These are phyloP conservation scores for Salix viminalis DNA, from an alignment of 345 rosid species.

Conservation along the genomic window DNA sequence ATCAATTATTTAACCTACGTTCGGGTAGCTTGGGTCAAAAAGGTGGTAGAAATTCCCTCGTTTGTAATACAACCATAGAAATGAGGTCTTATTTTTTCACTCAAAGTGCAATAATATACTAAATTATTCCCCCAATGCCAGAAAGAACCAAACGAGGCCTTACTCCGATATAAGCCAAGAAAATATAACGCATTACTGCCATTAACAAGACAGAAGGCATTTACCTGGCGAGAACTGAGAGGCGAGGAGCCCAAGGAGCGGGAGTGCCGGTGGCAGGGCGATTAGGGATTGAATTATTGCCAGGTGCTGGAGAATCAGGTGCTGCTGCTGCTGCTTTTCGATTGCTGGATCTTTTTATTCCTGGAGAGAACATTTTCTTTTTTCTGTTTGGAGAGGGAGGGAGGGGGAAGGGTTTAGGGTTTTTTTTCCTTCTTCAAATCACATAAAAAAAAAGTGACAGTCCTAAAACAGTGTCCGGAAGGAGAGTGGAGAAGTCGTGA, in stretches of 20 bases:
- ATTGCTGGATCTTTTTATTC: slow-evolving; percentile 46
- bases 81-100: too few species aligned
- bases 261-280: slow-evolving; percentile 82
- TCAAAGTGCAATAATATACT: too few species aligned
- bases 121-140: too few species aligned
- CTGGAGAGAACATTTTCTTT: slow-evolving; percentile 71
- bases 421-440: neutral
- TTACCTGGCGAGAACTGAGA: slow-evolving; percentile 89
- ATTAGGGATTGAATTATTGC: slow-evolving; percentile 40
- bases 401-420: slow-evolving; percentile 30
- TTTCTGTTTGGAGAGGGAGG: neutral
- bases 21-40: too few species aligned
- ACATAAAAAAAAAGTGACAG: too few species aligned
- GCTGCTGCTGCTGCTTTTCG: slow-evolving; percentile 22
- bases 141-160: too few species aligned
- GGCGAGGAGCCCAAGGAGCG: slow-evolving; percentile 86
- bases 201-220: too few species aligned
- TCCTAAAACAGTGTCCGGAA: neutral
- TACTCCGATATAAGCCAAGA: too few species aligned
- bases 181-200: too few species aligned
- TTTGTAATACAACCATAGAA: too few species aligned
- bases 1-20: neutral
- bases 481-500: too few species aligned
- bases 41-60: too few species aligned
- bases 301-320: slow-evolving; percentile 45